A percentile compares a stretch with the other conserved stretches of the same genome.
phyloP scores from a whole-genome alignment of 345 rosid genomes.

The Aquilaria yunnanensis region DNA sequence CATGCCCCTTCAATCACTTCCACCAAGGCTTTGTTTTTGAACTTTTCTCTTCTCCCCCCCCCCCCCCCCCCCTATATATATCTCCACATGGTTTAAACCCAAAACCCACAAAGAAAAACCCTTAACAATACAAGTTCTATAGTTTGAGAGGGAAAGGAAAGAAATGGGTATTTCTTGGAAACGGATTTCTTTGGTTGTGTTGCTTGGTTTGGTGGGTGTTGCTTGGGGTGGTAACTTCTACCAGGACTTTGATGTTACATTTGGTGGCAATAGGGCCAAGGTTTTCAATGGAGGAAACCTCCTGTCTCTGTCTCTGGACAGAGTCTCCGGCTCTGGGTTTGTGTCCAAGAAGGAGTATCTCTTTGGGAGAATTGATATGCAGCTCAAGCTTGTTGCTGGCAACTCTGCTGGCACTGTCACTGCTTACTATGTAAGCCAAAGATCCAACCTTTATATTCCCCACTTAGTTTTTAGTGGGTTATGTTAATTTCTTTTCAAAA shows the following conservation, averaged over 20 bases:
- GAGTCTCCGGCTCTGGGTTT: conserved; percentile 57
- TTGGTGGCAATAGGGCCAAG: conserved; percentile 41
- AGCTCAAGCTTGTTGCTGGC: conserved; percentile 54
- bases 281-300: conserved; percentile 41
- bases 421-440: conserved; percentile 39
- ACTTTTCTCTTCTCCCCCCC: not conserved
- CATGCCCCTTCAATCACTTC: not conserved
- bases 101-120: conserved; percentile 10
- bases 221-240: conserved; percentile 31
- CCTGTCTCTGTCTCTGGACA: conserved; percentile 43
- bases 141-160: too few species aligned
- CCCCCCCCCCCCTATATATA: not conserved
- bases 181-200: not conserved
- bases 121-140: too few species aligned
- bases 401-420: conserved; percentile 69
- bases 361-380: conserved; percentile 52
- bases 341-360: conserved; percentile 44
- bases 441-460: too few species aligned
- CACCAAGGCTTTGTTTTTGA: too few species aligned
- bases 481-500: not conserved
- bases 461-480: not conserved
- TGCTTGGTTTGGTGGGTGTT: conserved; percentile 18
- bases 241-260: conserved; percentile 38
- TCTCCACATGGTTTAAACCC: not conserved
- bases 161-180: conserved; percentile 18